Conservation (phyloP, 495 filamentous ascomycete genomes). For the Podospora bellae-mahoneyi region DNA sequence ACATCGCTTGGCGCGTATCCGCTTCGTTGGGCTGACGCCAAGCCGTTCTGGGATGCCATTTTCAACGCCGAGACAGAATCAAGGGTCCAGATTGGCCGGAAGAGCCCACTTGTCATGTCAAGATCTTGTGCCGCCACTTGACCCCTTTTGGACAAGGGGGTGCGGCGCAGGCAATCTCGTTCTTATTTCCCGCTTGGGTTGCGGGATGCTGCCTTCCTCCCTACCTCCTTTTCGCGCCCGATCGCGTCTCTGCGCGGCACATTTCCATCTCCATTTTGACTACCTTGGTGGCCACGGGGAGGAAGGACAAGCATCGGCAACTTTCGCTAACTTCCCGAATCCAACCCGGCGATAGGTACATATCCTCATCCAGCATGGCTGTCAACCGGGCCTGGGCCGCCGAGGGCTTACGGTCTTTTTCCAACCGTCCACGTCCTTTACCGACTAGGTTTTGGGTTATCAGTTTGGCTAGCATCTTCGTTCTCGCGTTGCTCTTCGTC, state of each 20-base stretch:
- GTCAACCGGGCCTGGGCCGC: background rate
- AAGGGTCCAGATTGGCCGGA: background rate
- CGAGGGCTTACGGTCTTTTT: background rate
- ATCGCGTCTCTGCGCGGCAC: background rate
- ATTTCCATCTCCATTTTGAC: background rate
- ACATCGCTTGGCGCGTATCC: background rate
- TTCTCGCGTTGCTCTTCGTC: conserved; percentile 2
- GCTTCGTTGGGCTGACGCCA: background rate
- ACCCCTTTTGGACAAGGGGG: background rate
- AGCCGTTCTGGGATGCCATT: background rate
- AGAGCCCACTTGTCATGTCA: background rate
- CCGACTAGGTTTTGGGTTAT: conserved; percentile 6
- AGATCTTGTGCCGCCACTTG: background rate
- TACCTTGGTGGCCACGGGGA: background rate
- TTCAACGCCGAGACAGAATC: background rate
- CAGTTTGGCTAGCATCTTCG: conserved; percentile 7
- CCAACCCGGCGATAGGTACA: background rate
- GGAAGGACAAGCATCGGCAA: background rate
- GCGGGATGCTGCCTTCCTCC: background rate
- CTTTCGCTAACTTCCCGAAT: background rate
- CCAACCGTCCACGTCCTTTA: background rate
- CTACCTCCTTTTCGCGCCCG: background rate
- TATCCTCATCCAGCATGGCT: background rate
- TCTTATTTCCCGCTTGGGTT: background rate
- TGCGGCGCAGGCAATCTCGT: background rate